Base-by-base conservation (phyloP, 2,329 filamentous ascomycete genomes). In the Seiridium cupressi region DNA sequence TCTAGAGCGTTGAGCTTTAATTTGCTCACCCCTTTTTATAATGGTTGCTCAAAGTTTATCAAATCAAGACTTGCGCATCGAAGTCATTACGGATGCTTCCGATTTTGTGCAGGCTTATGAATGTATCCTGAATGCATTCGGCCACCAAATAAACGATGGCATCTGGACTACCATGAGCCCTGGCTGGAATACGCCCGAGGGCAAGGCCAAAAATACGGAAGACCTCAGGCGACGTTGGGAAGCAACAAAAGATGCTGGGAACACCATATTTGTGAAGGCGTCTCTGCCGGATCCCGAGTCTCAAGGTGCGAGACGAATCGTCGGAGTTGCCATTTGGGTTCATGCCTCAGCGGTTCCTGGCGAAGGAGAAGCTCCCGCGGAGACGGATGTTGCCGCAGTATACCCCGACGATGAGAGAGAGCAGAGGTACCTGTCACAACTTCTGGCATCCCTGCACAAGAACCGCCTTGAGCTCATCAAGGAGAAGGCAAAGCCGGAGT, bases 251-350 rank as follows among this genome's bases (percentile, higher is more conserved):
- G 72, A 69, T 7, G 63, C 75, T 42, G 80, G 81, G n/a, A 84
- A 83, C 65, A 80, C 77, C 1, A 58, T 85, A 1, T 85, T 82
- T 62, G 73, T 86, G 61, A 85, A 85, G 62, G 84, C 83, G 1
- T 84, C 79, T 0, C 51, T 84, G 1, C 68, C 76, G 0, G 70
- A 72, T 59, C 70, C 73, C 2, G 65, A 76, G 0, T 69, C 72
- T 1, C 64, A 75, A 1, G 65, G 66, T 2, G 48, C 57, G 34
- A 70, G 70, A 46, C 57, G 64, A 7, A 73, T 85, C n/a, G 84
- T 74, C 8, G 84, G 84, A 13, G 61, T 82, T 35, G 82, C 84
- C 3, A 79, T 85, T 59, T 87, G 84, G 84, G 65, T 74, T 7
- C 84, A 87, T 63, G 69, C 74, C 0, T 85, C 84, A 0, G 69